A percentile compares a stretch with the other conserved stretches of the same genome.
Conservation (phyloP, 1,284 basidiomycete species). For the Irpex lacteus region DNA sequence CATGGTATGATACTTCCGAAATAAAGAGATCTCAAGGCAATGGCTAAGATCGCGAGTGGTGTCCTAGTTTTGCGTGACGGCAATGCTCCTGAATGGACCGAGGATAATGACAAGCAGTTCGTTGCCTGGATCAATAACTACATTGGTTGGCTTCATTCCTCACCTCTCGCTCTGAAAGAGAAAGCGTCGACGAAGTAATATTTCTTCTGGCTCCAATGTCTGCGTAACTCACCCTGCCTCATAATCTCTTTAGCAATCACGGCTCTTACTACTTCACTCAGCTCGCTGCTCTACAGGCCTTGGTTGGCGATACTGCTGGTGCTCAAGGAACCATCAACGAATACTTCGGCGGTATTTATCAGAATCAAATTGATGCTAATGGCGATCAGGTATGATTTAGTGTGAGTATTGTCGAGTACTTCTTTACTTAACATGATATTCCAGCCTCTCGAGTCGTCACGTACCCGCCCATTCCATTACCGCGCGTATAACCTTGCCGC, state of each 20-base stretch:
- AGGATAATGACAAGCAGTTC: conserved; percentile 44
- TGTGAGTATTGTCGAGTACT: not conserved
- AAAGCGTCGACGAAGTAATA: conserved; percentile 46
- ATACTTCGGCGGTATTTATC: conserved; percentile 35
- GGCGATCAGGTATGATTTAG: conserved; percentile 34
- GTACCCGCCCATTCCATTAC: conserved; percentile 66
- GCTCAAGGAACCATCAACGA: conserved; percentile 31
- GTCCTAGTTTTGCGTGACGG: conserved; percentile 51
- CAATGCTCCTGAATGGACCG: conserved; percentile 48
- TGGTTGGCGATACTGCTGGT: conserved; percentile 31
- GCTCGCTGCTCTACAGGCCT: conserved; percentile 33
- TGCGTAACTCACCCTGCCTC: no score
- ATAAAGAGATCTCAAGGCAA: conserved; percentile 49
- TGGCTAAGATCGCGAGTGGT: conserved; percentile 54
- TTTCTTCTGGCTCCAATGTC: no score
- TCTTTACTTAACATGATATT: conserved; percentile 11
- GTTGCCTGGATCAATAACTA: conserved; percentile 44
- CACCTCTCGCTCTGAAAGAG: conserved; percentile 34
- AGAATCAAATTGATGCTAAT: conserved; percentile 33
- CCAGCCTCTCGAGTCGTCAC: conserved; percentile 57
- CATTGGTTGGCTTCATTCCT: conserved; percentile 51
- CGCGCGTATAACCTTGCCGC: conserved; percentile 64
- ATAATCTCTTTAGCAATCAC: conserved; percentile 30
- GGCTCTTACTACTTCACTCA: conserved; percentile 35
- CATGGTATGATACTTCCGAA: no score